These are phyloP conservation scores for Huntiella savannae DNA, from an alignment of 2,329 filamentous ascomycete species.

Conservation along the genomic window DNA sequence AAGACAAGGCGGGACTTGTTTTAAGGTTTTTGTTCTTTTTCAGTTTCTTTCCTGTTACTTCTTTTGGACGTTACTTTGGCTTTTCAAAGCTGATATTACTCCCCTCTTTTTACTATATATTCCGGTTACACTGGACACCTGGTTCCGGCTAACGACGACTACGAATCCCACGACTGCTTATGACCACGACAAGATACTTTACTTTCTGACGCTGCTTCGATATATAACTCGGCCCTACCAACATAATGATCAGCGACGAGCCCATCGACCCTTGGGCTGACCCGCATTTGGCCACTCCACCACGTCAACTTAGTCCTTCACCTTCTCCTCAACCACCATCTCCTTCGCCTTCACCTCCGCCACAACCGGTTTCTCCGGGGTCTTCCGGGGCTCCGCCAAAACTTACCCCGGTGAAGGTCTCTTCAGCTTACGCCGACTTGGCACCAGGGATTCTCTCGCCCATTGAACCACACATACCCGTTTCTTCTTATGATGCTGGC, in stretches of 20 bases:
- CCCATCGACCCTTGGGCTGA: slow-evolving; percentile 11
- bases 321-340: background rate
- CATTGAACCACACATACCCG: slow-evolving; percentile 10
- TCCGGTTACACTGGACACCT: no score
- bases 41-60: background rate
- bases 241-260: slow-evolving; percentile 9
- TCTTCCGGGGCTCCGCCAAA: background rate
- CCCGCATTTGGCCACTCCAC: background rate
- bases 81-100: background rate
- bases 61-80: background rate
- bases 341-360: background rate
- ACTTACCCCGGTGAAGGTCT: background rate
- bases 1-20: background rate
- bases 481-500: slow-evolving; percentile 17
- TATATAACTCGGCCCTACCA: background rate
- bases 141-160: no score
- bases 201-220: background rate
- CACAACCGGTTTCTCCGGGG: background rate
- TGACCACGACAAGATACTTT: background rate
- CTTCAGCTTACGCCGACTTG: background rate
- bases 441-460: slow-evolving; percentile 7
- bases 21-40: background rate
- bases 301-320: background rate
- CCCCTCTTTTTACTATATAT: no score
- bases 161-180: no score